Base-by-base conservation (phyloP, 208 protist species). In the Borovskyia barvae region DNA sequence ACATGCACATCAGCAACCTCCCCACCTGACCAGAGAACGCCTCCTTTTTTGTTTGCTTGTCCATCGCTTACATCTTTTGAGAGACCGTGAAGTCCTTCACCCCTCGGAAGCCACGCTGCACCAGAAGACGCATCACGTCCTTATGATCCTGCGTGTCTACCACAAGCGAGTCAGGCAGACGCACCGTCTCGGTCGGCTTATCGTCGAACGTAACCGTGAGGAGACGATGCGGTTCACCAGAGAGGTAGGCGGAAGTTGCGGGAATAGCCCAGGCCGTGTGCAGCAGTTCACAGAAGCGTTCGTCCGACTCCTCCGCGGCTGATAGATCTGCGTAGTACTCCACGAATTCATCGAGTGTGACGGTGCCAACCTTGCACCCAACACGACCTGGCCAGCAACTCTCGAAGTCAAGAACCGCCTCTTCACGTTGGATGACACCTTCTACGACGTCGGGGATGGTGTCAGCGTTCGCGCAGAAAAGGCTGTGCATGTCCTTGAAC, bases 271-370 rank as follows among this genome's bases (percentile, higher is more conserved):
- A 97, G 33, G 72, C 71, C 58, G 70, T 67, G 32, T 79, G 56
- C 47, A 97, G 26, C 24, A 82, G 67, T 12, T 26, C 39, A n/a
- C 85, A 51, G 71, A 97, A 97, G 53, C 89, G 77, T n/a, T 80
- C 85, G 43, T 97, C 92, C 19, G 81, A 70, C 25, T 87, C 67
- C 24, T 81, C 74, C 14, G 77, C 66, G 14, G 84, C 87, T 19
- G 86, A 94, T 51, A 97, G 57, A 70, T 97, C 92, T 25, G 76
- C 85, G 77, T 97, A 95, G 81, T 95, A 97, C 43, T 93, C 87
- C 19, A 90, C 60, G 68, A 95, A 97, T 49, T 93, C 82, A 14
- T 87, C 75, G 7, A 87, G 52, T 20, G 75, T 87, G 35, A 97
- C 81, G 6, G 78, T 85, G 8, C 82, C 76, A 5, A 83, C 43